phyloP scores from a whole-genome alignment of 139 green algal genomes.

The Picochlorum sp. region DNA sequence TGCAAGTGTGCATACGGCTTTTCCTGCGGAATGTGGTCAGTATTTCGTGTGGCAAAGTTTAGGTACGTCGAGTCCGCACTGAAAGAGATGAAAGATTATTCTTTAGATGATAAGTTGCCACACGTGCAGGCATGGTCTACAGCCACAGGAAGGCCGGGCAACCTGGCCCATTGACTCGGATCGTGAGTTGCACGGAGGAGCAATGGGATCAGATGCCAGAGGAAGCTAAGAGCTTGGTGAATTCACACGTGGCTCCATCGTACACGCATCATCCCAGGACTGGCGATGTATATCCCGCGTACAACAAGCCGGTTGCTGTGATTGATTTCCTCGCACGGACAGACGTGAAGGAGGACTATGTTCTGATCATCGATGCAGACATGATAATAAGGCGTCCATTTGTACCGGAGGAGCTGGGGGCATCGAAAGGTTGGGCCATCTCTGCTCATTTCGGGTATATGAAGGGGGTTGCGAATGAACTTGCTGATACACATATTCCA shows the following conservation, averaged over 20 bases:
- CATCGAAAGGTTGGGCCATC: slow-evolving; percentile 17
- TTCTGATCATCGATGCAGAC: slow-evolving; percentile 54
- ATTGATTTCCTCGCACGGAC: slow-evolving; percentile 57
- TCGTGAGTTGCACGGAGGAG: slow-evolving; percentile 66
- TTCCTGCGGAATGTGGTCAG: slow-evolving; percentile 50
- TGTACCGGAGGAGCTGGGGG: slow-evolving; percentile 22
- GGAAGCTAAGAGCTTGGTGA: slow-evolving; percentile 14
- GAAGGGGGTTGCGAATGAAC: slow-evolving; percentile 37
- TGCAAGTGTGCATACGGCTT: slow-evolving; percentile 40
- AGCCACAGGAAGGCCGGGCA: slow-evolving; percentile 47
- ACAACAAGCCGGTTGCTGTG: slow-evolving; percentile 69
- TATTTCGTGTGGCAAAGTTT: slow-evolving; percentile 70
- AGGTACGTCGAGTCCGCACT: slow-evolving; percentile 27
- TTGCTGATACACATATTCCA: slow-evolving; percentile 37
- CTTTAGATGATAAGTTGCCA: background rate
- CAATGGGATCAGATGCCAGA: slow-evolving; percentile 25
- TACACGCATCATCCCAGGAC: slow-evolving; percentile 40
- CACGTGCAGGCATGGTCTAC: slow-evolving; percentile 32
- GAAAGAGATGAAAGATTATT: background rate
- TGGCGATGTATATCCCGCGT: slow-evolving; percentile 27
- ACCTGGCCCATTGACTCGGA: slow-evolving; percentile 54
- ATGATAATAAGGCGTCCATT: slow-evolving; percentile 53
- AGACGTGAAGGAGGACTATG: slow-evolving; percentile 45
- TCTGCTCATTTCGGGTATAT: slow-evolving; percentile 37
- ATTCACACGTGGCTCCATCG: slow-evolving; percentile 60